Evolutionary conservation across 441 rosid species (phyloP).

Genomic region (Aquilaria agallochum): DNA sequence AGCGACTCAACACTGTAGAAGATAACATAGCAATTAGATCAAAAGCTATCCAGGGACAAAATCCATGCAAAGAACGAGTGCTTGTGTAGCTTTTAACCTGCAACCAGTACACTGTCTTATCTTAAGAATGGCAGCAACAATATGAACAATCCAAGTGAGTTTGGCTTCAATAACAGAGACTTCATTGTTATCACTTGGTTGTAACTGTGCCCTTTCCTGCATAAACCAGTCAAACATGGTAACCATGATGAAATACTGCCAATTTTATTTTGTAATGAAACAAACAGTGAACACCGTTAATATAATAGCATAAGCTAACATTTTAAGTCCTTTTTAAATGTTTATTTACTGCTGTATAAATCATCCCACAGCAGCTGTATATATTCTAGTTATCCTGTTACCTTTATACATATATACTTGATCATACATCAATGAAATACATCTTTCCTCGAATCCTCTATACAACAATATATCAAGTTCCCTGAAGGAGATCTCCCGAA

Average conservation of each 20-base stretch:
- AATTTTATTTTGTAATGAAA: too few relatives aligned
- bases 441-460: too few relatives aligned
- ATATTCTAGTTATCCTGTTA: background rate
- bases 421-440: too few relatives aligned
- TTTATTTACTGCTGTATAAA: too few relatives aligned
- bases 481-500: background rate
- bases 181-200: conserved; percentile 60
- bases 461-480: too few relatives aligned
- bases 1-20: conserved; percentile 87
- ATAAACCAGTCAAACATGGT: conserved; percentile 15
- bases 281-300: conserved; percentile 8
- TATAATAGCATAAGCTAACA: too few relatives aligned
- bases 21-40: conserved; percentile 12
- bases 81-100: conserved; percentile 48
- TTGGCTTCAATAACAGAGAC: conserved; percentile 88
- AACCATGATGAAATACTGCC: background rate
- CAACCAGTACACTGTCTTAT: conserved; percentile 84
- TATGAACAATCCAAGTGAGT: conserved; percentile 96
- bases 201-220: conserved; percentile 78
- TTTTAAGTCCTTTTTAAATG: too few relatives aligned
- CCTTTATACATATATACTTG: too few relatives aligned
- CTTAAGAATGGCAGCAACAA: conserved; percentile 91
- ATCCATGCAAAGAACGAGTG: conserved; percentile 4
- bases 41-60: conserved; percentile 15
- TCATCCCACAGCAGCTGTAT: background rate